These are phyloP conservation scores for Hemisphaericaspora nanyangensis DNA, from an alignment of 805 yeast species.

Conservation along the genomic window DNA sequence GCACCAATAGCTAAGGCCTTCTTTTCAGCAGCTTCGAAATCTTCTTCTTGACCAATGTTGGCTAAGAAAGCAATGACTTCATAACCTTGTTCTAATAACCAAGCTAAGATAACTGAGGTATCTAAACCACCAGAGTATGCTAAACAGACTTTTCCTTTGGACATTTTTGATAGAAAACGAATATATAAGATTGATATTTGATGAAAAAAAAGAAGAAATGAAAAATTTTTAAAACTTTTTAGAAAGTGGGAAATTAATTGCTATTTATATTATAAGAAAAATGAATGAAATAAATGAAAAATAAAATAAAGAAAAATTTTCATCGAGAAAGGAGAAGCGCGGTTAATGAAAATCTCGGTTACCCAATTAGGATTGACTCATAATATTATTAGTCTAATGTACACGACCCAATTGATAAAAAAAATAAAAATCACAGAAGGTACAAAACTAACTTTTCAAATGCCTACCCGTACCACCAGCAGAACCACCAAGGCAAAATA, in stretches of 20 bases:
- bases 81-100: slow-evolving; percentile 97
- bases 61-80: slow-evolving; percentile 99
- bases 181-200: no score
- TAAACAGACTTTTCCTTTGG: slow-evolving; percentile 97
- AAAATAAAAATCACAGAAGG: no score
- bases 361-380: slow-evolving; percentile 10
- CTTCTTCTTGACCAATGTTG: slow-evolving; percentile 99
- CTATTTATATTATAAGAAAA: no score
- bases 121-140: slow-evolving; percentile 99
- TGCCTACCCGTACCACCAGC: no score
- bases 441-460: no score
- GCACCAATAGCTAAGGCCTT: slow-evolving; percentile 98
- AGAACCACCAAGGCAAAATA: no score
- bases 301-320: background rate
- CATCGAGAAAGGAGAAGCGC: slow-evolving; percentile 7
- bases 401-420: background rate
- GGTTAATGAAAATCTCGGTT: slow-evolving; percentile 6
- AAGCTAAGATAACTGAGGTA: slow-evolving; percentile 95
- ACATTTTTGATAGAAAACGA: no score
- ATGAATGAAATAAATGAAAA: background rate
- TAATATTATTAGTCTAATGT: background rate
- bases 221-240: slow-evolving; percentile 4
- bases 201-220: background rate
- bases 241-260: slow-evolving; percentile 1
- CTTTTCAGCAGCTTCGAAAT: slow-evolving; percentile 93